These are phyloP conservation scores for Cladosporium sp. DNA, from an alignment of 2,329 filamentous ascomycete species.

Conservation along the genomic window DNA sequence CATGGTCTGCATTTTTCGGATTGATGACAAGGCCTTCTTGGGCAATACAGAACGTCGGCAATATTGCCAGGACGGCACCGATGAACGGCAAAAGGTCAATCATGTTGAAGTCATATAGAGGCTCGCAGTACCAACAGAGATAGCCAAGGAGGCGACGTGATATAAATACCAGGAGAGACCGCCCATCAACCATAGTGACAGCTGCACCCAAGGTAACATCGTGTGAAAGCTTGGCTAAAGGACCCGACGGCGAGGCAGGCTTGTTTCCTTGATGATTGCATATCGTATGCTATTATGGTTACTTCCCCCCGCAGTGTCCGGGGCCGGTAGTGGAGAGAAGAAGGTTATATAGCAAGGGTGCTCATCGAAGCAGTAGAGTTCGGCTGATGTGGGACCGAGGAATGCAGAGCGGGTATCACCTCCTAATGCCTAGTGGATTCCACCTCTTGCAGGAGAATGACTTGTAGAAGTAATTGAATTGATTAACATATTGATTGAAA, in stretches of 20 bases:
- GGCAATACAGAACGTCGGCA: slow-evolving; percentile 1
- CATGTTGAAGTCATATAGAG: too few species aligned
- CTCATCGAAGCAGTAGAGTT: background rate
- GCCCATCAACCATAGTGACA: too few species aligned
- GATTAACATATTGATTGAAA: too few species aligned
- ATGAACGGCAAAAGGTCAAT: too few species aligned
- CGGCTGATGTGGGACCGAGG: background rate
- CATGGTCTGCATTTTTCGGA: slow-evolving; percentile 24
- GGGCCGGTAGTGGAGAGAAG: background rate
- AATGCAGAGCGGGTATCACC: background rate
- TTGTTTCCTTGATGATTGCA: background rate
- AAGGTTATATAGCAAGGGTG: background rate
- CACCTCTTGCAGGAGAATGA: too few species aligned
- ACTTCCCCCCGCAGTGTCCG: background rate
- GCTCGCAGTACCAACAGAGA: too few species aligned
- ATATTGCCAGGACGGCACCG: too few species aligned
- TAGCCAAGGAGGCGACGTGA: too few species aligned
- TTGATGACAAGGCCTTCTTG: slow-evolving; percentile 27
- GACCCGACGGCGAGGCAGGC: background rate
- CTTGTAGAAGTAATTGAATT: too few species aligned
- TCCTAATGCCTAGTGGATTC: background rate
- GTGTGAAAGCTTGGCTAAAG: slow-evolving; percentile 11
- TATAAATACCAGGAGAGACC: too few species aligned
- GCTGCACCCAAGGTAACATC: background rate
- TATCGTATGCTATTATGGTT: background rate